Base-by-base conservation (phyloP, 306 rosid species). In the Vigna mungo region DNA sequence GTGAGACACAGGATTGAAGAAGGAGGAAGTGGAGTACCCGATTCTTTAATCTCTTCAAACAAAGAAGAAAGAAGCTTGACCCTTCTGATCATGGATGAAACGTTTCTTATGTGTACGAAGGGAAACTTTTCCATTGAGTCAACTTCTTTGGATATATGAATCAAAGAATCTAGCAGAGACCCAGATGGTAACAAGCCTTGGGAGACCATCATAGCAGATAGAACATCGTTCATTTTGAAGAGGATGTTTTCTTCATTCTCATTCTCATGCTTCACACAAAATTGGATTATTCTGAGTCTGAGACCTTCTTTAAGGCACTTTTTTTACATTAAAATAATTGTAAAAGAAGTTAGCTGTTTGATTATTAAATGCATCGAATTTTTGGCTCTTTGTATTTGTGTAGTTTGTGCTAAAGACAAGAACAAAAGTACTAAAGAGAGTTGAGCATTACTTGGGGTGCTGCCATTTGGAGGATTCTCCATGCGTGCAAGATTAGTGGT, bases 1-100 rank as follows among this genome's bases (percentile, higher is more conserved):
- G 96, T 88, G 81, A 95, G 89, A 53, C 97, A 95, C 2, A 95
- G 87, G 83, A 92, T 82, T 15, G 97, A 90, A 60, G 98, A 88
- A 30, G 92, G 96, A 63, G 98, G 97, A 67, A 92, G 90, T 34
- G 87, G 85, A 5, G 79, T 63, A 47, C 78, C 78, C 16, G 88
- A 73, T 60, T 90, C 98, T 74, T 85, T 91, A 83, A 95, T 86
- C 84, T 92, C 97, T 71, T 90, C 97, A 77, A 95, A 92, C 83
- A 95, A 83, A 36, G 91, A 89, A 53, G 87, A 89, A 68, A 95
- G 96, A 80, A 95, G 93, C 86, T 86, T 92, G 82, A 90, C 78
- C 85, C 95, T 92, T 48, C 96, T 90, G 78, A 84, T 85, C 96
- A 89, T 92, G 81, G 91, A 83, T 61, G 97, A 88, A 37, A 90